Evolutionary conservation across 2,329 filamentous ascomycete genomes (phyloP).

Genomic region (Paecilomyces formosus): DNA sequence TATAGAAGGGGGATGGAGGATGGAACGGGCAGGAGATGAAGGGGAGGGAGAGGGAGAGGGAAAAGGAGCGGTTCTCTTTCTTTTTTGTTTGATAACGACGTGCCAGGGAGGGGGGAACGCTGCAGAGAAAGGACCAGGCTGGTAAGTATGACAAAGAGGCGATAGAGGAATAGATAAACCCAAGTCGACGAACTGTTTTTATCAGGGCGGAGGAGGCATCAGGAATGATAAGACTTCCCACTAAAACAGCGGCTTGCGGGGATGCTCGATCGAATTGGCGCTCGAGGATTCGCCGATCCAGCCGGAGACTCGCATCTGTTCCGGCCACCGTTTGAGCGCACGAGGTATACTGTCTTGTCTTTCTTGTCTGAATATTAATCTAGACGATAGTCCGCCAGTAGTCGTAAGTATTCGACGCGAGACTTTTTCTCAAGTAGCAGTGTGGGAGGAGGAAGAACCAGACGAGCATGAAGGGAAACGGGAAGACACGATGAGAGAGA

Average conservation of each 20-base stretch:
- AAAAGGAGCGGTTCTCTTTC: neutral
- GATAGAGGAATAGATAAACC: slow-evolving; percentile 12
- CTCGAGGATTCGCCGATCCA: slow-evolving; percentile 15
- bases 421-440: too few species aligned
- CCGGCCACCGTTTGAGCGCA: neutral
- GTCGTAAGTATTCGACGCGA: too few species aligned
- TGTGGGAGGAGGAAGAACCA: too few species aligned
- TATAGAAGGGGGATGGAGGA: slow-evolving; percentile 6
- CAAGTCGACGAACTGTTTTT: slow-evolving; percentile 9
- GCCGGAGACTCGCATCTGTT: neutral
- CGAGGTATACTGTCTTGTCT: too few species aligned
- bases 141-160: neutral
- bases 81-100: neutral
- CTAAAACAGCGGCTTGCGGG: slow-evolving; percentile 14
- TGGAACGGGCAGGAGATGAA: neutral
- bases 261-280: slow-evolving; percentile 14
- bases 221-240: slow-evolving; percentile 13
- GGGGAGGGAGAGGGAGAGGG: neutral
- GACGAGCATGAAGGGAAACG: neutral
- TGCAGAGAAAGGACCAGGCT: neutral
- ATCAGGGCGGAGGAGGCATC: slow-evolving; percentile 4
- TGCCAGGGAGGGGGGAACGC: neutral
- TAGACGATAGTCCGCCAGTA: too few species aligned
- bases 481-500: neutral
- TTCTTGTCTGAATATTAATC: too few species aligned